These are phyloP conservation scores for Lepidium africanum DNA, from an alignment of 345 rosid genomes.

Conservation along the genomic window DNA sequence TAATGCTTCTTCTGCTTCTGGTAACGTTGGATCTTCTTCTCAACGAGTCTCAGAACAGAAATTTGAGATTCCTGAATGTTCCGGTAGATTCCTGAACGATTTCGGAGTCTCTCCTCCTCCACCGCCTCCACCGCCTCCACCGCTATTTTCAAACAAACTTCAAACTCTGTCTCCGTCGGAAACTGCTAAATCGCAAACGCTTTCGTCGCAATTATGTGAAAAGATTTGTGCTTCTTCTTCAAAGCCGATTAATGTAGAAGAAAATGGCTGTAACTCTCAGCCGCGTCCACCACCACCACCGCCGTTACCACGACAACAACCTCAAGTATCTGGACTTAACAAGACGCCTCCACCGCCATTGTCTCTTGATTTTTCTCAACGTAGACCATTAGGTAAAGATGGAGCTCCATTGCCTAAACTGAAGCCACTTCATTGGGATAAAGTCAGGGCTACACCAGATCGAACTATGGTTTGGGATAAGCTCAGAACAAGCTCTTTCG, in stretches of 20 bases:
- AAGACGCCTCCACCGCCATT: slow-evolving; percentile 64
- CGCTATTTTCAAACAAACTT: slow-evolving; percentile 14
- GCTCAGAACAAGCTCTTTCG: slow-evolving; percentile 85
- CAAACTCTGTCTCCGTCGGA: background rate
- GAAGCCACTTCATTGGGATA: slow-evolving; percentile 99
- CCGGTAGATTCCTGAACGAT: slow-evolving; percentile 10
- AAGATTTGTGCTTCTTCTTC: slow-evolving; percentile 21
- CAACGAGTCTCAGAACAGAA: slow-evolving; percentile 28
- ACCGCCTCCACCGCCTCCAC: slow-evolving; percentile 42
- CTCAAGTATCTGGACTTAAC: slow-evolving; percentile 10
- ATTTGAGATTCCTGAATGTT: slow-evolving; percentile 19
- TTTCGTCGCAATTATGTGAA: slow-evolving; percentile 21
- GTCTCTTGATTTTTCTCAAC: slow-evolving; percentile 42
- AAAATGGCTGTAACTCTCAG: slow-evolving; percentile 26
- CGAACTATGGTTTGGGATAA: slow-evolving; percentile 90
- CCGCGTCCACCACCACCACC: slow-evolving; percentile 68
- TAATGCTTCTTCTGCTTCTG: slow-evolving; percentile 46
- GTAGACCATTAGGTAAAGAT: slow-evolving; percentile 51
- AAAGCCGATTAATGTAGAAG: background rate
- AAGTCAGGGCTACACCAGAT: slow-evolving; percentile 94
- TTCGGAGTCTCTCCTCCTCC: slow-evolving; percentile 21
- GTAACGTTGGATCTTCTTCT: slow-evolving; percentile 28
- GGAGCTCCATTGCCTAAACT: slow-evolving; percentile 75
- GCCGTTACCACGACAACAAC: slow-evolving; percentile 29
- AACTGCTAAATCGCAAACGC: slow-evolving; percentile 2